These are phyloP conservation scores for Aspergillus luchuensis DNA, from an alignment of 2,329 filamentous ascomycete genomes.

Conservation along the genomic window DNA sequence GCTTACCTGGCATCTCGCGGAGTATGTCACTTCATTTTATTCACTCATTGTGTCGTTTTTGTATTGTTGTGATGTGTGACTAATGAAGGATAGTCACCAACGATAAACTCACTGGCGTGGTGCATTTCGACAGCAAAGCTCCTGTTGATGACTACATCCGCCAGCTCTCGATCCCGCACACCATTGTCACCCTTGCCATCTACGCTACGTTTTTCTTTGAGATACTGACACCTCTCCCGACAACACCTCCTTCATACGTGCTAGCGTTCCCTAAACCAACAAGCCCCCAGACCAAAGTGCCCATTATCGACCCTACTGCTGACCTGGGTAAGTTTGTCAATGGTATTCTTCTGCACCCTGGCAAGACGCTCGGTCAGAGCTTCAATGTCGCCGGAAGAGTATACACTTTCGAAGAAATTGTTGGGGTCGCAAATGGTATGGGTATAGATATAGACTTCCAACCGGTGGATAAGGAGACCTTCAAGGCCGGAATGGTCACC, in stretches of 20 bases:
- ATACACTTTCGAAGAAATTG: conserved; percentile 43
- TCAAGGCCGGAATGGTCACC: conserved; percentile 39
- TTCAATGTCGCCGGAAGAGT: conserved; percentile 50
- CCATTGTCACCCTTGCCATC: conserved; percentile 19
- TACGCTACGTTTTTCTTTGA: conserved; percentile 12
- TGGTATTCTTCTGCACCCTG: conserved; percentile 36
- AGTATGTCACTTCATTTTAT: conserved; percentile 21
- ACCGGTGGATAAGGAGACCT: conserved; percentile 24
- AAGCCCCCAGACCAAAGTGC: conserved; percentile 6
- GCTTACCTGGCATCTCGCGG: conserved; percentile 17
- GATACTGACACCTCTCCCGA: conserved; percentile 3
- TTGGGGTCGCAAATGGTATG: conserved; percentile 42
- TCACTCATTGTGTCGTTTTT: background rate
- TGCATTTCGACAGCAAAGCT: conserved; percentile 60
- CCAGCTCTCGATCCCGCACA: conserved; percentile 15
- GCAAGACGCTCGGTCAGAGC: conserved; percentile 46
- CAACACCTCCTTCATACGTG: background rate
- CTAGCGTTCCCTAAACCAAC: conserved; percentile 1
- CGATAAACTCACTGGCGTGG: conserved; percentile 32
- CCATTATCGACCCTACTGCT: conserved; percentile 13
- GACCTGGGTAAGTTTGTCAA: conserved; percentile 27
- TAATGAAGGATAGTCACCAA: conserved; percentile 23
- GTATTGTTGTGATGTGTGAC: background rate
- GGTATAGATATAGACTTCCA: conserved; percentile 37
- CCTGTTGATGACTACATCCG: conserved; percentile 56